Evolutionary conservation across 257 asterid genomes (phyloP).

Genomic region (Misopates orontium): DNA sequence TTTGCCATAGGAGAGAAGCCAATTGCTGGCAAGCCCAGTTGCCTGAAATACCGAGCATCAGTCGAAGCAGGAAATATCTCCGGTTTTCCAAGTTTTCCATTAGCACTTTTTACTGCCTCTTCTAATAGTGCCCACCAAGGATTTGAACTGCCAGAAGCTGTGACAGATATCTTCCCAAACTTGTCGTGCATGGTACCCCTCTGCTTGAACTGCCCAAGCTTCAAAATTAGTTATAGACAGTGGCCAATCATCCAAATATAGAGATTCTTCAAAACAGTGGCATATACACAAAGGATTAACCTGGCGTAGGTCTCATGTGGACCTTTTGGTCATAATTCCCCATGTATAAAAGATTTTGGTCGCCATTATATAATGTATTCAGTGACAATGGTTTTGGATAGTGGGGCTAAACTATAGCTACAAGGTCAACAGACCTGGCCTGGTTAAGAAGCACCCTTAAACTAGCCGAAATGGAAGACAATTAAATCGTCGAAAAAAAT

Average conservation of each 20-base stretch:
- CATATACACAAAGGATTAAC: background rate
- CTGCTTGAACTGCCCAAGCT: conserved; percentile 76
- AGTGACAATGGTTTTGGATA: too few species aligned
- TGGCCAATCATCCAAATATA: conserved; percentile 20
- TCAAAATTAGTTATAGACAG: conserved; percentile 34
- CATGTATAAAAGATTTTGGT: too few species aligned
- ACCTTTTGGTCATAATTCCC: too few species aligned
- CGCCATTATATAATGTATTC: too few species aligned
- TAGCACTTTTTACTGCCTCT: conserved; percentile 59
- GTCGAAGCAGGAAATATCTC: conserved; percentile 96
- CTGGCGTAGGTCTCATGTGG: too few species aligned
- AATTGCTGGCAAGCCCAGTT: conserved; percentile 74
- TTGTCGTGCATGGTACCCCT: conserved; percentile 45
- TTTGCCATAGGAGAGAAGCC: conserved; percentile 99
- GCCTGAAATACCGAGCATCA: conserved; percentile 87
- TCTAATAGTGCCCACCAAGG: conserved; percentile 89
- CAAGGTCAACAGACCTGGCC: too few species aligned
- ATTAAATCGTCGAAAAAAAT: background rate
- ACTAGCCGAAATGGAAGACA: background rate
- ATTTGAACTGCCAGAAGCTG: conserved; percentile 70
- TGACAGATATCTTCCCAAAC: conserved; percentile 67
- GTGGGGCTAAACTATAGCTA: too few species aligned
- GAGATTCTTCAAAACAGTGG: conserved; percentile 4
- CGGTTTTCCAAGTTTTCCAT: conserved; percentile 70
- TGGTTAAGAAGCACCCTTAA: too few species aligned